Evolutionary conservation across 352 stramenopile species (phyloP), one percentile per base, ranked within the genome.

Genomic region (Pythium grandisporangium): DNA sequence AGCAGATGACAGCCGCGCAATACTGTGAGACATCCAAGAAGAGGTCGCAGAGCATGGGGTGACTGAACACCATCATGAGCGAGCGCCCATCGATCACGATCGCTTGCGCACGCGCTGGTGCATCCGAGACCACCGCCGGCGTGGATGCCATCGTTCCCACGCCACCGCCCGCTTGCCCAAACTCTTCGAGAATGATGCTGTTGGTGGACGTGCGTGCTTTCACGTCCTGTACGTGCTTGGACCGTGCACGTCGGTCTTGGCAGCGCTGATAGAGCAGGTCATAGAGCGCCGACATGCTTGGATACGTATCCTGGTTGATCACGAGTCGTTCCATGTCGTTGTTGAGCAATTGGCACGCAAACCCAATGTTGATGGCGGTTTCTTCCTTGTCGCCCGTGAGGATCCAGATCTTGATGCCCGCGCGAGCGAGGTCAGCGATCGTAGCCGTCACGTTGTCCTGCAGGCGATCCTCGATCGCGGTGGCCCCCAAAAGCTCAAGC

Each of bases 331-430:
- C 81, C 94, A 98, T 98, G 56, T 96, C 93, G 29, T 95, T 92
- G 42, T 87, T 95, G 13, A 99, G 77, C 20, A 99, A 76, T 50
- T 96, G 91, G 37, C 95, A 99, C 1, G 79, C 79, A 65, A 89
- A 96, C n/a, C 80, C 89, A 55, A 98, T 98, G 57, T 98, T 98
- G 56, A 98, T 96, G n/a, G 93, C 92, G 0, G 93, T 98, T 52
- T 97, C 91, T 52, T 97, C 83, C 61, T 98, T 98, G 57, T 93
- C 80, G 10, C 80, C 80, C 16, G 80, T 93, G 12, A 93, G 58
- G 17, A 93, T 72, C 80, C 76, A 92, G 30, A 93, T 82, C 56
- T 92, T 91, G 46, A 93, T 76, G 3, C 79, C 74, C 14, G 80
- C 80, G 1, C 58, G 63, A 22, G 79, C 64, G 14, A 93, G 39